Evolutionary conservation across 129 eudicot species (phyloP).

Genomic region (Logfia minima): DNA sequence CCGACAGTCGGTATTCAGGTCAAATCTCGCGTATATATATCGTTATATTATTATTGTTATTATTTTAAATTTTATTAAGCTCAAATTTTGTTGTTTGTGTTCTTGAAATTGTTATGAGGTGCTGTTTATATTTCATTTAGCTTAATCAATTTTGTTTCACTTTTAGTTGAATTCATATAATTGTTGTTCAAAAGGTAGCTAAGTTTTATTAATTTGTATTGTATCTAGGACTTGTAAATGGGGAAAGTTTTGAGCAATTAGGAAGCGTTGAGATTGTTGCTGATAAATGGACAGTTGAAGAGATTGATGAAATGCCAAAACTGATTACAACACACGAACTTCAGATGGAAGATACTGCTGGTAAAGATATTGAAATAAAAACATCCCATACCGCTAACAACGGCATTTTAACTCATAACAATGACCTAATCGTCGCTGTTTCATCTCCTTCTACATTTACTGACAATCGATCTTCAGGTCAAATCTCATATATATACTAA

Average conservation of each 20-base stretch:
- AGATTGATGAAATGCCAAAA: constrained; percentile 35
- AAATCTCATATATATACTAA: not conserved
- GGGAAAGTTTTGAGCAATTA: not conserved
- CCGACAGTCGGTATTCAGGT: constrained; percentile 17
- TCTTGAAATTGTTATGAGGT: not conserved
- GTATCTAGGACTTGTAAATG: not conserved
- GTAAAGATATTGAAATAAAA: not conserved
- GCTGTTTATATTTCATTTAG: not conserved
- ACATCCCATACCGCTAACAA: not conserved
- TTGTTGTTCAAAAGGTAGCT: not conserved
- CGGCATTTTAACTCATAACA: not conserved
- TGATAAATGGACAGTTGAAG: constrained; percentile 26
- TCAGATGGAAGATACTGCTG: not conserved
- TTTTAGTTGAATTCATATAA: not conserved
- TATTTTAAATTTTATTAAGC: not conserved
- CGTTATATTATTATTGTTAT: not conserved
- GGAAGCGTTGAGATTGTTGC: constrained; percentile 26
- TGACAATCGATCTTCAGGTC: constrained; percentile 1
- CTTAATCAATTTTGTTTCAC: not conserved
- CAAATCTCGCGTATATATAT: not conserved
- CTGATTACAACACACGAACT: constrained; percentile 26
- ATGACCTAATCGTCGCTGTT: not conserved
- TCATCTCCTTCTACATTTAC: not conserved
- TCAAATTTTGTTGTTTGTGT: not conserved
- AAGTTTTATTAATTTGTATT: not conserved